Conservation (phyloP, 768 basidiomycete genomes). For the Amyloporia xantha region DNA sequence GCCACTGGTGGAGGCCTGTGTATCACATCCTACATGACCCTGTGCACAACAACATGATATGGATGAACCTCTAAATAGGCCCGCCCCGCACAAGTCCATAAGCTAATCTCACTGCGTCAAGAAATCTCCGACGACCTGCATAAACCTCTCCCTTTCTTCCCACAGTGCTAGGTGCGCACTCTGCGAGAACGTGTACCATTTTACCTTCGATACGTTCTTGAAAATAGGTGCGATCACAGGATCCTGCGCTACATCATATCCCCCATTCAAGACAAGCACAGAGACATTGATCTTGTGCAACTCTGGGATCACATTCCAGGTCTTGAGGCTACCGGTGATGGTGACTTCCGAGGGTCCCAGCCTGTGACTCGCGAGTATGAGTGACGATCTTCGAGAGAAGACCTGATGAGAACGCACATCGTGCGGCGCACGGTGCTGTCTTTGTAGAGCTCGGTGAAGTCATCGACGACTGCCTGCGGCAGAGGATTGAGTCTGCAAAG, state of each 20-base stretch:
- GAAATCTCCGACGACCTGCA: constrained; percentile 26
- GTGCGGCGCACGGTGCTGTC: constrained; percentile 43
- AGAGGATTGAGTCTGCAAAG: constrained; percentile 39
- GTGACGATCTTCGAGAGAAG: not conserved
- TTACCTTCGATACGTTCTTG: constrained; percentile 30
- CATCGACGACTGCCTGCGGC: constrained; percentile 32
- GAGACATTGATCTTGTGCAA: constrained; percentile 34
- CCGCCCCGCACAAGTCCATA: too few relatives aligned
- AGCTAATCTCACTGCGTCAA: constrained; percentile 1
- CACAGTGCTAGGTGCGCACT: constrained; percentile 39
- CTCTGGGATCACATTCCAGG: constrained; percentile 41
- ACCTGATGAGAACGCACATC: constrained; percentile 35
- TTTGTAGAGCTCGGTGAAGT: constrained; percentile 27
- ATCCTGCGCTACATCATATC: constrained; percentile 37
- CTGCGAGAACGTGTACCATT: constrained; percentile 39
- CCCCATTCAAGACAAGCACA: constrained; percentile 33
- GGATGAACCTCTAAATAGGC: too few relatives aligned
- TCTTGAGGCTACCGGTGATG: constrained; percentile 34
- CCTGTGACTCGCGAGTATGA: constrained; percentile 4
- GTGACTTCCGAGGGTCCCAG: constrained; percentile 31
- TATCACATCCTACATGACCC: too few relatives aligned
- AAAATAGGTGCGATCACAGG: constrained; percentile 31
- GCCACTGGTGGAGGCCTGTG: too few relatives aligned
- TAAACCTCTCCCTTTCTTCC: constrained; percentile 37
- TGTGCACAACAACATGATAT: too few relatives aligned